phyloP scores from a whole-genome alignment of 495 filamentous ascomycete species.

The Talaromyces borbonicus region DNA sequence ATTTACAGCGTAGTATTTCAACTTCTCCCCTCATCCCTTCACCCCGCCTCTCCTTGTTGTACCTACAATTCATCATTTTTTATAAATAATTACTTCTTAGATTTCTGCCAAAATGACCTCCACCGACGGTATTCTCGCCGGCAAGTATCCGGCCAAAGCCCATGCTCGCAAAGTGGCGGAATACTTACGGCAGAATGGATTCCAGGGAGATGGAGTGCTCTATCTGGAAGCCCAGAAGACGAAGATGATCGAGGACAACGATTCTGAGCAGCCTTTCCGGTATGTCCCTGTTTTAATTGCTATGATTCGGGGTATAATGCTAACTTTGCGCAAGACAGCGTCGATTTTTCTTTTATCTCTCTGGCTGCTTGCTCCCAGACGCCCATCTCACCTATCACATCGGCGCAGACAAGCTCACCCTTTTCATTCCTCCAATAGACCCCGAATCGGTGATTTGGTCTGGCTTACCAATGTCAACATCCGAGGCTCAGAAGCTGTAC shows the following conservation, averaged over 20 bases:
- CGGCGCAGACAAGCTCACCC: constrained; percentile 56
- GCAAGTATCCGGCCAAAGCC: constrained; percentile 91
- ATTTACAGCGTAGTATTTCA: no score
- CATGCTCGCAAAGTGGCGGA: constrained; percentile 77
- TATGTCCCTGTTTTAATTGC: constrained; percentile 14
- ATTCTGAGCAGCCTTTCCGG: constrained; percentile 69
- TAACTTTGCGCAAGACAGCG: constrained; percentile 47
- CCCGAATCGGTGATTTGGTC: constrained; percentile 93
- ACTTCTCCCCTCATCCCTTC: no score
- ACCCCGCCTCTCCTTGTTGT: no score
- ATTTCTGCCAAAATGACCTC: background rate
- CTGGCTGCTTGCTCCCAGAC: constrained; percentile 76
- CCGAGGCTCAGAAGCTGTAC: constrained; percentile 66
- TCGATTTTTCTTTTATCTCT: constrained; percentile 90
- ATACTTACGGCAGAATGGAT: constrained; percentile 41
- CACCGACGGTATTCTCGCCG: constrained; percentile 14
- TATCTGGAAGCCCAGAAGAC: constrained; percentile 84
- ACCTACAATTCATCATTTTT: no score
- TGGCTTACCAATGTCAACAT: constrained; percentile 66
- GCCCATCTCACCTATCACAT: constrained; percentile 77
- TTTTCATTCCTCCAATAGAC: constrained; percentile 87
- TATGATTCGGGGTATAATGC: background rate
- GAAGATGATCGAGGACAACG: constrained; percentile 70
- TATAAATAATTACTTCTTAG: background rate
- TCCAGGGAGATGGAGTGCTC: constrained; percentile 36